Evolutionary conservation across 225 moss, liverwort and hornwort genomes (phyloP), one percentile per base, ranked within the genome.

Genomic region (Ulota crispa): DNA sequence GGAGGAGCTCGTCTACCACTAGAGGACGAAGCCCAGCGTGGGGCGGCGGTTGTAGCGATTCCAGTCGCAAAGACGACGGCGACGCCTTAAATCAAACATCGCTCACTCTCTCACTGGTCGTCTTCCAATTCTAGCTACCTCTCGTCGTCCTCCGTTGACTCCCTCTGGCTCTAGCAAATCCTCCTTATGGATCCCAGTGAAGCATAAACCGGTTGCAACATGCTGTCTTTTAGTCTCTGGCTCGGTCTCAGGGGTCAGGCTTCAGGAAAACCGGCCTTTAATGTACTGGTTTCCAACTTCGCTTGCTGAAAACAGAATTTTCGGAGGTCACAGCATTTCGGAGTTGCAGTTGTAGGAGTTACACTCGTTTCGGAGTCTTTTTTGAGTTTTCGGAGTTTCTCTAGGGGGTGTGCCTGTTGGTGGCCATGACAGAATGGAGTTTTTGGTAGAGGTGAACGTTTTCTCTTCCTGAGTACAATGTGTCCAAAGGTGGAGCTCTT

Each of bases 361-460:
- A 41, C 9, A 45, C 27, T 36, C 52, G 9, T 16, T 56, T 55
- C 26, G 45, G 27, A 81, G 71, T 11, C n/a, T n/a, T 50, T 50
- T 16, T 16, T 1, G 16, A 50, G 50, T 50, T 50, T 50, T 18
- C 4, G 18, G 50, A 50, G 50, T 50, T 50, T 50, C 18, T 50
- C 4, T 18, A 50, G 5, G 45, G 45, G 14, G 12, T 13, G 43
- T 43, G 43, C 43, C 13, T 4, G 43, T 14, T 45, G 50, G 73
- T 42, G 24, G 53, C 31, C 4, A 2, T 32, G 32, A 32, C 32
- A 42, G 32, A 62, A 32, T 81, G 74, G 82, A 36, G 69, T 79
- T 67, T 47, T 73, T 83, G 61, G 16, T 27, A 2, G 86, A 71
- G 76, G 79, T 80, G 59, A 79, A 70, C 59, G 4, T 27, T 43